Evolutionary conservation across 768 basidiomycete genomes (phyloP).

Genomic region (Leccinum imitatum): DNA sequence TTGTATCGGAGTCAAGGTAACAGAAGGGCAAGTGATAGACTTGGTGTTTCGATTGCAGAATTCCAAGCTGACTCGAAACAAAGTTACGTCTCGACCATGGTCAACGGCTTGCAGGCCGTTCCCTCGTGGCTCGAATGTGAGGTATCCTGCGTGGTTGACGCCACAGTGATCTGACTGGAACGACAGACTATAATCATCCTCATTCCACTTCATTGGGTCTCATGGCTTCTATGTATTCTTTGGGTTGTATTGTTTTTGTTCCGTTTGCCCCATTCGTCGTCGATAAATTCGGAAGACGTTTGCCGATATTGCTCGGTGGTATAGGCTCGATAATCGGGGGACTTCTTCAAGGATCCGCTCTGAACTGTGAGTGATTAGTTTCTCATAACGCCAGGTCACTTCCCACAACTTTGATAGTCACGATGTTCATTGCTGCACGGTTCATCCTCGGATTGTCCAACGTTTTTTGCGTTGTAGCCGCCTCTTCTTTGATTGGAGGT

Average conservation of each 20-base stretch:
- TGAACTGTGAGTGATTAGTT: not conserved
- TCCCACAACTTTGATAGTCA: not conserved
- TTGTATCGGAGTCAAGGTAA: constrained; percentile 23
- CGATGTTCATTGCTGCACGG: not conserved
- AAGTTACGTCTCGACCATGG: not conserved
- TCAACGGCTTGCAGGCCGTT: not conserved
- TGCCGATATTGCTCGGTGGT: not conserved
- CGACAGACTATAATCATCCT: not conserved
- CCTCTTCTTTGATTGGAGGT: not conserved
- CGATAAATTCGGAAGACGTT: not conserved
- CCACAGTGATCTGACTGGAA: not conserved
- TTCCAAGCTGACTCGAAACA: not conserved
- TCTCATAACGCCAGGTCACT: not conserved
- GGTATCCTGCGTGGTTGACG: not conserved
- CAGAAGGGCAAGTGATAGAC: constrained; percentile 9
- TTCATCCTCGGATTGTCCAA: not conserved
- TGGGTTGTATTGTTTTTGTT: not conserved
- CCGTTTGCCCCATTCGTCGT: not conserved
- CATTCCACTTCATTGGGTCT: not conserved
- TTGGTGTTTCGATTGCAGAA: not conserved
- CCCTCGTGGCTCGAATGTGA: not conserved
- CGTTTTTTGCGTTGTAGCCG: not conserved
- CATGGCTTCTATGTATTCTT: not conserved
- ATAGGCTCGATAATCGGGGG: not conserved
- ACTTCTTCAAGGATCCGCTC: not conserved